Evolutionary conservation across 2,329 filamentous ascomycete species (phyloP).

Genomic region (Colletotrichum incanum): DNA sequence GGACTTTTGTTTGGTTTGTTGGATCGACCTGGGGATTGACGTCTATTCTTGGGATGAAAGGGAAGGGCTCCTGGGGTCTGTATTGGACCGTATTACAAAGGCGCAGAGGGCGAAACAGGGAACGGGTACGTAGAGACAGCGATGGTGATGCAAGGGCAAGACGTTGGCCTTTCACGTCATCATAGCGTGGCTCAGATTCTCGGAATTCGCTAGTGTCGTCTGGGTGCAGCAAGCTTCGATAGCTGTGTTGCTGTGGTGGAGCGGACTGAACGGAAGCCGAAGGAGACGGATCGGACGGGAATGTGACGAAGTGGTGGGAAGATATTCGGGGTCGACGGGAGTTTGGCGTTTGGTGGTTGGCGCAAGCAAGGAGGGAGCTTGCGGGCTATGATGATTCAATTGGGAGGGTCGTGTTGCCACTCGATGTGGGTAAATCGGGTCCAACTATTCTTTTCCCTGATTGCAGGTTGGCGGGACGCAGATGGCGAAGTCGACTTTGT

Average conservation of each 20-base stretch:
- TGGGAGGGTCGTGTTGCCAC: slow-evolving; percentile 21
- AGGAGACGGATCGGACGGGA: slow-evolving; percentile 11
- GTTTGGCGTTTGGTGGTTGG: slow-evolving; percentile 22
- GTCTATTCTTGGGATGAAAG: slow-evolving; percentile 31
- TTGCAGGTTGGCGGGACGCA: slow-evolving; percentile 23
- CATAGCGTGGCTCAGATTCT: slow-evolving; percentile 34
- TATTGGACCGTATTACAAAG: slow-evolving; percentile 29
- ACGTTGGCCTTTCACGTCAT: slow-evolving; percentile 43
- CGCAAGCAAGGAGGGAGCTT: slow-evolving; percentile 35
- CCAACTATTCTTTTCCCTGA: slow-evolving; percentile 23
- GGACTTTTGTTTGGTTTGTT: slow-evolving; percentile 20
- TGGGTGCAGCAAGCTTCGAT: slow-evolving; percentile 10
- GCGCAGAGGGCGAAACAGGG: slow-evolving; percentile 34
- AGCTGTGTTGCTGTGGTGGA: slow-evolving; percentile 19
- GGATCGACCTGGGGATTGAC: slow-evolving; percentile 8
- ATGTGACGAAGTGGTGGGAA: slow-evolving; percentile 5
- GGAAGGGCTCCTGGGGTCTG: slow-evolving; percentile 7
- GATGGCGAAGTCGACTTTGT: slow-evolving; percentile 22
- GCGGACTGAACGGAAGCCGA: slow-evolving; percentile 25
- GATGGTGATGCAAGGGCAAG: slow-evolving; percentile 33
- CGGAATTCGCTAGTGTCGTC: slow-evolving; percentile 24
- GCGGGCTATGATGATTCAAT: slow-evolving; percentile 30
- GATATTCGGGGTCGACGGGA: slow-evolving; percentile 21
- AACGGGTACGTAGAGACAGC: slow-evolving; percentile 23
- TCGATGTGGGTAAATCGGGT: slow-evolving; percentile 24